Percentiles rank a stretch among this genome's conserved stretches.
These are phyloP conservation scores for Botryobasidium botryosum DNA, from an alignment of 768 basidiomycete species.

Conservation along the genomic window DNA sequence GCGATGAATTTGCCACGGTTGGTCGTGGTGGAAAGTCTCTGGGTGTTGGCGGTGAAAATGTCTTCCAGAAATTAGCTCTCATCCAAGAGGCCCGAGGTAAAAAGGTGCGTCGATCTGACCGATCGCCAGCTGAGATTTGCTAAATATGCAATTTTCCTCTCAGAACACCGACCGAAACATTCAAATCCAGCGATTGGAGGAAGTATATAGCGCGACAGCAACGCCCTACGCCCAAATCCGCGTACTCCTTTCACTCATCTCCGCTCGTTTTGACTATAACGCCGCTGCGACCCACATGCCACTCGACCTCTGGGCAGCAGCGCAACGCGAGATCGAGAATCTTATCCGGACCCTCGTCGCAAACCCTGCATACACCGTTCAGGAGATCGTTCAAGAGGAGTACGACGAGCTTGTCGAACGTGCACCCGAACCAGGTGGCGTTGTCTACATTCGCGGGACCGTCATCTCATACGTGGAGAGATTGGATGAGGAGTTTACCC, in stretches of 20 bases:
- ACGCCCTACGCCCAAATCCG: constrained; percentile 89
- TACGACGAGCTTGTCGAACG: constrained; percentile 86
- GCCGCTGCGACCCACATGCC: constrained; percentile 83
- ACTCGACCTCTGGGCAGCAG: constrained; percentile 73
- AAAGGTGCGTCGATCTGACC: constrained; percentile 41
- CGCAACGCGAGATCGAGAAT: constrained; percentile 76
- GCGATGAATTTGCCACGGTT: constrained; percentile 74
- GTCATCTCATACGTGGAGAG: constrained; percentile 94
- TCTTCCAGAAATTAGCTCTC: constrained; percentile 82
- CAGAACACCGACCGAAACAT: constrained; percentile 94
- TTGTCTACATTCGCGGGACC: constrained; percentile 82
- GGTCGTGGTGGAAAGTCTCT: constrained; percentile 77
- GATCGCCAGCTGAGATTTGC: neutral
- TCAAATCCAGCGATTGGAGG: constrained; percentile 82
- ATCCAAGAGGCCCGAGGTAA: constrained; percentile 91
- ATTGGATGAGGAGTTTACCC: constrained; percentile 95
- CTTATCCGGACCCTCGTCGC: constrained; percentile 63
- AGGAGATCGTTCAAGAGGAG: constrained; percentile 68
- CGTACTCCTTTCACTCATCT: constrained; percentile 82
- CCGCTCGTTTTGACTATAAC: constrained; percentile 94
- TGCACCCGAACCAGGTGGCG: constrained; percentile 35
- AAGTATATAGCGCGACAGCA: constrained; percentile 65
- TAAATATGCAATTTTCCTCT: neutral
- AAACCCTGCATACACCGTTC: constrained; percentile 57
- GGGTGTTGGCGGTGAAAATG: constrained; percentile 64